Base-by-base conservation (phyloP, 805 yeast genomes). In the Starmerella lactis-condensi region DNA sequence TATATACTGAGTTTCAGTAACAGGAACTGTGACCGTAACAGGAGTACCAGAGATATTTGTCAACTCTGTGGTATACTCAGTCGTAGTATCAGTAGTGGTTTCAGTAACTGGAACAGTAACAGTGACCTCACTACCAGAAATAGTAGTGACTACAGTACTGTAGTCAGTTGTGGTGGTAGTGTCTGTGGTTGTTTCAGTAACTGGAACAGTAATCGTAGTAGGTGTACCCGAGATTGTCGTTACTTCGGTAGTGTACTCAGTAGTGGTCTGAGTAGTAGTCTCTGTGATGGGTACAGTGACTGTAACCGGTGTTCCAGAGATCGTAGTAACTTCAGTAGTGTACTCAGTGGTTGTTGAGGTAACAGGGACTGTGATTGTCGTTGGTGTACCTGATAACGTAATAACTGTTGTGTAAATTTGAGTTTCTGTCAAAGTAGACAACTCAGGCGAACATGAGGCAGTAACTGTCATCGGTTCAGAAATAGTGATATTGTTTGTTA, bases 1-100 rank as follows among this genome's bases (percentile, higher is more conserved):
- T 19, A 20, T 17, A 11, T 12, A n/a, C n/a, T 21, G 29, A 4
- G 34, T 34, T 11, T n/a, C 4, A 3, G 28, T 21, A 5, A 23
- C 15, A 11, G 39, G 37, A 7, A 24, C 12, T 3, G 41, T 38
- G 4, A 32, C 41, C n/a, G n/a, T n/a, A n/a, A n/a, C n/a, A n/a
- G n/a, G n/a, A n/a, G n/a, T n/a, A n/a, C n/a, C n/a, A n/a, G n/a
- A n/a, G n/a, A n/a, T n/a, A n/a, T n/a, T n/a, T n/a, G n/a, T n/a
- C n/a, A n/a, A n/a, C n/a, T n/a, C n/a, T n/a, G n/a, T n/a, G n/a
- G n/a, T n/a, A n/a, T n/a, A n/a, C n/a, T n/a, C n/a, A n/a, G n/a
- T n/a, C n/a, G n/a, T n/a, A n/a, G n/a, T n/a, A n/a, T n/a, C n/a
- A n/a, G n/a, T n/a, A n/a, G n/a, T n/a, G n/a, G n/a, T n/a, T n/a